A percentile compares a stretch with the other conserved stretches of the same genome.
These are phyloP conservation scores for Kockovaella imperatae DNA, from an alignment of 768 basidiomycete genomes.

Conservation along the genomic window DNA sequence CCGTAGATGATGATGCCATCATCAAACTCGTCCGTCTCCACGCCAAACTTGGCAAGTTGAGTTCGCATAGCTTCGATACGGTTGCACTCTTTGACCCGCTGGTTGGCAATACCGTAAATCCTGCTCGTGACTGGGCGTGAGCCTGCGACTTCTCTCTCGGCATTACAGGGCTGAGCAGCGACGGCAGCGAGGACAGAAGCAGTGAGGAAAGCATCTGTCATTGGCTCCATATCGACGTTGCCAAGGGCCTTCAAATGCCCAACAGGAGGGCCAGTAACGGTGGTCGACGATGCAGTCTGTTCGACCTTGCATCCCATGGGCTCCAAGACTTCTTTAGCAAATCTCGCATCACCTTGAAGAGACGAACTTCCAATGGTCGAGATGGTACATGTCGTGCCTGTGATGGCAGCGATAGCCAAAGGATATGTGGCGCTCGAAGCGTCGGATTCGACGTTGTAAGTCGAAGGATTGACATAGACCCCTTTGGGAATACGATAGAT, in stretches of 20 bases:
- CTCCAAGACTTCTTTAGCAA: slow-evolving; percentile 84
- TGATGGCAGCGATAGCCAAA: slow-evolving; percentile 91
- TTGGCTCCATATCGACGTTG: slow-evolving; percentile 94
- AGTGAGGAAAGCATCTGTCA: slow-evolving; percentile 99
- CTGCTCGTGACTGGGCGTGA: slow-evolving; percentile 54
- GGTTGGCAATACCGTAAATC: slow-evolving; percentile 92
- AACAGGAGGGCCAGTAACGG: slow-evolving; percentile 78
- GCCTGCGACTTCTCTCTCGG: slow-evolving; percentile 32
- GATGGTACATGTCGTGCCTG: slow-evolving; percentile 92
- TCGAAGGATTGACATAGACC: slow-evolving; percentile 64
- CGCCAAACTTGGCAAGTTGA: slow-evolving; percentile 89
- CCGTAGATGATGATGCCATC: slow-evolving; percentile 89
- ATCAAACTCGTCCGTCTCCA: slow-evolving; percentile 81
- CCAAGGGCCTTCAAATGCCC: slow-evolving; percentile 75
- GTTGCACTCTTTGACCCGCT: slow-evolving; percentile 97
- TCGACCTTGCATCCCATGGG: slow-evolving; percentile 89
- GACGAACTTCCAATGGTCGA: slow-evolving; percentile 81
- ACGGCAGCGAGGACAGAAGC: slow-evolving; percentile 88
- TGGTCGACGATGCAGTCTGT: slow-evolving; percentile 81
- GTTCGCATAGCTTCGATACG: slow-evolving; percentile 95
- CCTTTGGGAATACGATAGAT: slow-evolving; percentile 77
- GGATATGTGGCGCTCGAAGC: slow-evolving; percentile 95
- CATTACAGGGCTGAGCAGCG: slow-evolving; percentile 49
- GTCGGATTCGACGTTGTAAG: slow-evolving; percentile 84
- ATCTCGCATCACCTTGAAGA: slow-evolving; percentile 93